Percentiles rank a stretch among this genome's conserved stretches.
Conservation (phyloP, 1,139 yeast genomes). For the Blastobotrys buckinghamii region DNA sequence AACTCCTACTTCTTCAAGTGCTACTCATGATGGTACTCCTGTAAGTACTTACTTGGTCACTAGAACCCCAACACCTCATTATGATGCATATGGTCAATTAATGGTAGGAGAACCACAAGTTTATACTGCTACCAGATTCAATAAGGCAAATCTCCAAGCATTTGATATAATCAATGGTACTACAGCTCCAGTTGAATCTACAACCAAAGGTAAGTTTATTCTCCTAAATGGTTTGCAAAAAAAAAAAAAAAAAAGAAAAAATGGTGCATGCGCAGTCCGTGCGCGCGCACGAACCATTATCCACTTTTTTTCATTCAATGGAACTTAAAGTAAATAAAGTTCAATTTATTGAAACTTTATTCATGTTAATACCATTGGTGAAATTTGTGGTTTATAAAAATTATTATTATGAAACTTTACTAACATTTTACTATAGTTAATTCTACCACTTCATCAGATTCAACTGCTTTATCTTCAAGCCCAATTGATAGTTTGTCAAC, state of each 20-base stretch:
- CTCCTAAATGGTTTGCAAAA: neutral
- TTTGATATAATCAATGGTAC: conserved; percentile 1
- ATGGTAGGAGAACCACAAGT: neutral
- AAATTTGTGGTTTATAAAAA: no score
- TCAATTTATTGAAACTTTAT: neutral
- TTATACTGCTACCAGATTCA: neutral
- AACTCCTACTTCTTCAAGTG: neutral
- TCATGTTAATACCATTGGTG: no score
- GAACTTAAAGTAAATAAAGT: neutral
- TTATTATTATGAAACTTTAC: no score
- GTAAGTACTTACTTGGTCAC: conserved; percentile 1
- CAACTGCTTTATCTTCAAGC: no score
- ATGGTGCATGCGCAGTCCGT: neutral
- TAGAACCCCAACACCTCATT: neutral
- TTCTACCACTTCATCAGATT: no score
- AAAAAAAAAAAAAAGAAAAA: neutral
- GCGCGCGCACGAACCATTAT: neutral
- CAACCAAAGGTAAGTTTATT: neutral
- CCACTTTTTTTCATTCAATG: neutral
- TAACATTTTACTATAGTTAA: no score
- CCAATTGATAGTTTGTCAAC: no score
- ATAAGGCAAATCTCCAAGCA: neutral
- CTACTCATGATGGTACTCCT: conserved; percentile 1
- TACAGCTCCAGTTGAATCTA: neutral
- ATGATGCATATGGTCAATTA: neutral